Base-by-base conservation (phyloP, 805 yeast species). In the Yueomyces sp. region DNA sequence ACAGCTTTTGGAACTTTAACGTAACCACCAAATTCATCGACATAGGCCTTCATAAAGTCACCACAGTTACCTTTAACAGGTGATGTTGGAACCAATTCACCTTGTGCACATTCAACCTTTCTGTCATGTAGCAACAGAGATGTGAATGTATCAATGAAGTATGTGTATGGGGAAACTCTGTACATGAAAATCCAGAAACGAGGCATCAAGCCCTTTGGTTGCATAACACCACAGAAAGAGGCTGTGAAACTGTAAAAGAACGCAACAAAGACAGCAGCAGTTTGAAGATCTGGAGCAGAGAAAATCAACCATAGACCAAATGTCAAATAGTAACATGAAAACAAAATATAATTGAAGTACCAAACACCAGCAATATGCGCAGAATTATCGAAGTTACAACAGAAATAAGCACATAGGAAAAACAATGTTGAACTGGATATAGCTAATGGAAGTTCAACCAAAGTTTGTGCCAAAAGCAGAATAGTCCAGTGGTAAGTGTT, bases 61-160 rank as follows among this genome's bases (percentile, higher is more conserved):
- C 54, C 56, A 45, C 59, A 56, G 45, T 47, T 45, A 26, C 51
- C 52, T 5, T 43, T 2, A 3, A 57, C 58, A 3, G 58, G 59
- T 5, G 47, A 32, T 38, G 55, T 46, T 28, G 44, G 44, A 40
- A 42, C 50, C 26, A 47, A 47, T 42, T 56, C 60, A 26, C 55
- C 49, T 5, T 40, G 26, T 1, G 71, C 44, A 54, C 83, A 77
- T 2, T 47, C 45, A 33, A 77, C 75, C 0, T 56, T 47, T 6
- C 66, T 58, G 43, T 66, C 65, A 45, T 74, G 77, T 48, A 76
- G 59, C 47, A 73, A 74, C 39, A 73, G 62, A 40, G 73, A 64
- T 39, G 77, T 57, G 51, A 75, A 57, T 30, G 73, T 73, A 44
- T 66, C 65, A 29, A 68, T 56, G 46, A 63, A 63, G 49, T 68